A percentile compares a stretch with the other conserved stretches of the same genome.
Conservation (phyloP, 2,329 filamentous ascomycete species). For the Periconia sp. region DNA sequence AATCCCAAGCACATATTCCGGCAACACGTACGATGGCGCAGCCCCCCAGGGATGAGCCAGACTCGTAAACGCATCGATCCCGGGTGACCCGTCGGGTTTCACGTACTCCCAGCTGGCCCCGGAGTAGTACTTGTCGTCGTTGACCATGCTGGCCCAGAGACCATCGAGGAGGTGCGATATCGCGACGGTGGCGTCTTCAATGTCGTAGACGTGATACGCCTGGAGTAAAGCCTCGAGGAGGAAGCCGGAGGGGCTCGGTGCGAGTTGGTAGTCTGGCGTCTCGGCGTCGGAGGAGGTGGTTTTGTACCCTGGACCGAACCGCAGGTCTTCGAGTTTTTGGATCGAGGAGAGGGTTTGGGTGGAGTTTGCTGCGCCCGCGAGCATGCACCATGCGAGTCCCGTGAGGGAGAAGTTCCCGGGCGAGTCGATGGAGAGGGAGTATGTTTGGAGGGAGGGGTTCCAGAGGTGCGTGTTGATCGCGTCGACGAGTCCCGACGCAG, state of each 20-base stretch:
- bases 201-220: constrained; percentile 18
- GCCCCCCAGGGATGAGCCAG: constrained; percentile 50
- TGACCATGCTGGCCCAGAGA: constrained; percentile 49
- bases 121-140: constrained; percentile 33
- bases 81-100: constrained; percentile 42
- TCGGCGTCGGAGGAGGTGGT: constrained; percentile 9
- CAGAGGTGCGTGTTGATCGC: constrained; percentile 38
- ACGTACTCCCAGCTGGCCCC: constrained; percentile 53
- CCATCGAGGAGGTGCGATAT: constrained; percentile 36
- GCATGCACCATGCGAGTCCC: constrained; percentile 37
- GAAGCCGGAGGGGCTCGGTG: constrained; percentile 51
- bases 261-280: constrained; percentile 17
- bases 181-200: constrained; percentile 8
- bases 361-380: constrained; percentile 36
- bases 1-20: constrained; percentile 20
- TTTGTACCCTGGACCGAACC: constrained; percentile 43
- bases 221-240: constrained; percentile 42
- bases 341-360: constrained; percentile 33
- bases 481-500: constrained; percentile 20
- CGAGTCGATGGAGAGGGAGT: constrained; percentile 27
- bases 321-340: constrained; percentile 30
- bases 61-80: constrained; percentile 47
- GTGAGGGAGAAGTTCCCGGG: constrained; percentile 37
- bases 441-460: constrained; percentile 33
- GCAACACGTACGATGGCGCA: constrained; percentile 49